Percentiles rank a stretch among this genome's conserved stretches.
Conservation (phyloP, 371 early-diverging fungal genomes). For the Rhizopus delemar region DNA sequence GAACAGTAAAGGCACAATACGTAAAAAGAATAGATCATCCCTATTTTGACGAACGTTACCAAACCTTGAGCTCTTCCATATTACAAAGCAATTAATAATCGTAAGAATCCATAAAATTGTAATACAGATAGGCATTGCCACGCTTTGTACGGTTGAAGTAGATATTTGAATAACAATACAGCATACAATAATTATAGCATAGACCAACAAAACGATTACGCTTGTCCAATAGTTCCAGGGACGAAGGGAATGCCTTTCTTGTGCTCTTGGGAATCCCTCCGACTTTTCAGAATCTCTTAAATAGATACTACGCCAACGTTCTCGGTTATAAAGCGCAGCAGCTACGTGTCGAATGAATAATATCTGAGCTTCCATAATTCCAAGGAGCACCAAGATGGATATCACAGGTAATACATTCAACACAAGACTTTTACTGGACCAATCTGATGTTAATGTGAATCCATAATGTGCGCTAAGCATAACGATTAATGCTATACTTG, state of each 20-base stretch:
- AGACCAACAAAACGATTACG: conserved; percentile 8
- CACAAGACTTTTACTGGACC: conserved; percentile 19
- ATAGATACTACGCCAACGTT: conserved; percentile 30
- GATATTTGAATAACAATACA: conserved; percentile 6
- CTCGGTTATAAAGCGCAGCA: conserved; percentile 24
- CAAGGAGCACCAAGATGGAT: conserved; percentile 17
- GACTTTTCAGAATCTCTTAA: conserved; percentile 26
- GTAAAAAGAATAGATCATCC: conserved; percentile 25
- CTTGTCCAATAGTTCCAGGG: conserved; percentile 27
- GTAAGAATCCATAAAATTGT: conserved; percentile 7
- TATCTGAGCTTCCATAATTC: conserved; percentile 31
- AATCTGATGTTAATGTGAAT: not conserved
- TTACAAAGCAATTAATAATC: conserved; percentile 8
- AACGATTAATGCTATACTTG: conserved; percentile 7
- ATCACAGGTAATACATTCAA: conserved; percentile 14
- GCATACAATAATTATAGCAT: conserved; percentile 5
- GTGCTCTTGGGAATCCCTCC: conserved; percentile 4
- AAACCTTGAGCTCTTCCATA: conserved; percentile 12
- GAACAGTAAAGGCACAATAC: conserved; percentile 25
- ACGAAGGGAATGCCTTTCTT: conserved; percentile 6
- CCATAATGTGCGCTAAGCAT: not conserved
- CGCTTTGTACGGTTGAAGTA: not conserved
- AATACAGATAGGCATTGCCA: conserved; percentile 19
- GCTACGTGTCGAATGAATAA: conserved; percentile 25
- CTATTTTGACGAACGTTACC: conserved; percentile 22